Base-by-base conservation (phyloP, 805 yeast species). In the Cyberlindnera maritima region DNA sequence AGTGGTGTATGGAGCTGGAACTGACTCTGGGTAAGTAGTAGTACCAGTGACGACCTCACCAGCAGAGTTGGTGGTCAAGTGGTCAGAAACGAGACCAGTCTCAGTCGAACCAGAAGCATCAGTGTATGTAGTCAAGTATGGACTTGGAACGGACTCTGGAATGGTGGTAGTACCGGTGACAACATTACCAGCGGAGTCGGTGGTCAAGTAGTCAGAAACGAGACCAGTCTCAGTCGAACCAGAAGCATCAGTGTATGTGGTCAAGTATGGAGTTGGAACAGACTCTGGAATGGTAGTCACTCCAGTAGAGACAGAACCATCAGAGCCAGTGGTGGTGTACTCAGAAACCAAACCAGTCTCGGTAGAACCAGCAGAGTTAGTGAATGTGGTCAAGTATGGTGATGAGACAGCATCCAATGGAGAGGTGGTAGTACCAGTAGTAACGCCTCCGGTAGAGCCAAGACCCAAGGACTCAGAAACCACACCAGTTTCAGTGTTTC, bases 211-310 rank as follows among this genome's bases (percentile, higher is more conserved):
- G 45, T 18, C 36, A 3, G 47, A 40, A 13, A 40, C 47, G 31
- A 39, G 19, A 26, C 45, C 47, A 21, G 45, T 49, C 42, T 36
- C n/a, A n/a, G n/a, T n/a, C n/a, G n/a, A n/a, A n/a, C n/a, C n/a
- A n/a, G n/a, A n/a, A n/a, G 46, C n/a, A 20, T 48, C 43, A 17
- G 49, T 41, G 52, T 21, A 48, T 1, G 52, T 48, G 21, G 52
- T 48, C 14, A 39, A 33, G 41, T 48, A 26, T 8, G 37, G 29
- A 21, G 38, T 17, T 13, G 32, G 8, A 5, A 21, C 25, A 21
- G 25, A 6, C 25, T 6, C 25, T 21, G 25, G 25, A n/a, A n/a
- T n/a, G n/a, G n/a, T 44, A 17, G 52, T 48, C 7, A 33, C 17
- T 3, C 18, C 26, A 37, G 50, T 42, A 4, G 28, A 36, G 2